Base-by-base conservation (phyloP, 441 rosid genomes). In the Corymbia citriodora region DNA sequence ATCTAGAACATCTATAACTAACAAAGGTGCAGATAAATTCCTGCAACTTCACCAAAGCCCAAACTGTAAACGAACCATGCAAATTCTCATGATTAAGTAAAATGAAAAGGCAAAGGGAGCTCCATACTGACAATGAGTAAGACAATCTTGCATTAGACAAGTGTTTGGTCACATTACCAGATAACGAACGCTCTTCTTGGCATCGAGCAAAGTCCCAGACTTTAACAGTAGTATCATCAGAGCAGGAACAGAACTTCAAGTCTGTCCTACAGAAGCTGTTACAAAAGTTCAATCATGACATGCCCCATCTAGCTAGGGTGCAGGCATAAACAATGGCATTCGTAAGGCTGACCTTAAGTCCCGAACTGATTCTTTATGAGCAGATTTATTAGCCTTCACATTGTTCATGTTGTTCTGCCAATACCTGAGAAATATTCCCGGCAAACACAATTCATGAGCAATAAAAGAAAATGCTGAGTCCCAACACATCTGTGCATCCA, bases 381-480 rank as follows among this genome's bases (percentile, higher is more conserved):
- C 99, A 91, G 97, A 93, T 94, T 96, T 98, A 92, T 97, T 97
- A 91, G 95, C 98, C 95, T 98, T 98, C 68, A 98, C 99, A 92
- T 97, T 97, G 91, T 98, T 98, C 99, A 98, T 97, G 90, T 97
- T 97, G 93, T 95, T 97, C 93, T 97, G 99, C 99, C 99, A 98
- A 88, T 97, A 97, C 97, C 99, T 98, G 92, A 89, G 91, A 79
- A 87, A 50, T 89, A 65, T 33, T 55, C 19, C 50, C 65, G 13
- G 70, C 61, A 87, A 87, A 55, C 68, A 55, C 50, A 87, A 21
- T 31, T 10, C 10, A 79, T 45, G 10, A 79, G 52, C 50, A 45
- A 79, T 68, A 68, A 31, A 79, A 40, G 85, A 79, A 40, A 45
- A 79, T 23, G 29, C 52, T 79, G n/a, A 79, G n/a, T 23, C 23